These are phyloP conservation scores for Flaveria bidentis DNA, from an alignment of 129 eudicot species.

Conservation along the genomic window DNA sequence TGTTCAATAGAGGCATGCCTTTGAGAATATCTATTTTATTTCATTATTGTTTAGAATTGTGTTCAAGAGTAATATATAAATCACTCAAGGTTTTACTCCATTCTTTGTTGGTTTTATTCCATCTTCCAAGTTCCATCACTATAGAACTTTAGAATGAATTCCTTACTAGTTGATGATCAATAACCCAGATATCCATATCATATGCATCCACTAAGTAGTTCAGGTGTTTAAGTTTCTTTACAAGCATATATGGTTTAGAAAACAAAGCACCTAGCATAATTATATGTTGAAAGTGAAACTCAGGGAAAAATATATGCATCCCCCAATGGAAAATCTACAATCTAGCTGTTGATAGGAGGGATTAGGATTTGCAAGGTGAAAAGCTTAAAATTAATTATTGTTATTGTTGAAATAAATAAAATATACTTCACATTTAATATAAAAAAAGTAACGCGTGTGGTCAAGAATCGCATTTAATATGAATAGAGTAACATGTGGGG, in stretches of 20 bases:
- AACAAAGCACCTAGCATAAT: background rate
- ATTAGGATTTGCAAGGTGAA: background rate
- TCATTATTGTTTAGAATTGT: background rate
- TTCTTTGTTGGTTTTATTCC: background rate
- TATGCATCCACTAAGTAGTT: slow-evolving; percentile 4
- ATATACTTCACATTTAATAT: background rate
- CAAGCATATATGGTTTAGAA: background rate
- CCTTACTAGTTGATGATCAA: background rate
- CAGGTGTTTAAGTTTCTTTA: background rate
- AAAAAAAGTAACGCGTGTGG: background rate
- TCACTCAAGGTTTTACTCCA: background rate
- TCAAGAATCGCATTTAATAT: background rate
- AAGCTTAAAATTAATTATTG: background rate
- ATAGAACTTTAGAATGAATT: slow-evolving; percentile 12
- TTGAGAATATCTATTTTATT: no score
- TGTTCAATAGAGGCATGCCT: no score
- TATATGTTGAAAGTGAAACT: background rate
- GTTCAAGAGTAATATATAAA: background rate
- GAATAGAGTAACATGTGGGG: background rate
- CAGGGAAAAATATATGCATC: background rate
- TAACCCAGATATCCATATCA: background rate
- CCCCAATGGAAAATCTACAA: background rate
- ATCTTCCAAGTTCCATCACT: background rate
- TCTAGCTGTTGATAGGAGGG: background rate
- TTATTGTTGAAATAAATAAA: background rate